Conservation (phyloP, 1,139 yeast genomes). For the Suhomyces bribrorum region DNA sequence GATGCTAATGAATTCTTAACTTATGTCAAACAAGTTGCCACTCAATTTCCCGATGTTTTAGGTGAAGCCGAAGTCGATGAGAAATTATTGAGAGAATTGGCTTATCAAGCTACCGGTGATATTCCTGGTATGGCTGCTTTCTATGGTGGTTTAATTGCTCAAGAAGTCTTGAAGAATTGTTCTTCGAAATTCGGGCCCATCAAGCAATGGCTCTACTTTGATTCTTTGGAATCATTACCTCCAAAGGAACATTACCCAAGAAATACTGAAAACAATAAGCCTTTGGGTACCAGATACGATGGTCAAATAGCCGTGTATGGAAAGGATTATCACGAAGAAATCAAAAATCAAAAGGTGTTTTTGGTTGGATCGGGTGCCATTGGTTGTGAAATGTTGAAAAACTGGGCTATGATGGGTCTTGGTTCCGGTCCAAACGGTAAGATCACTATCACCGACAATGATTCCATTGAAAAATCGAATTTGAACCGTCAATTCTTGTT, state of each 20-base stretch:
- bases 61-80: constrained; percentile 59
- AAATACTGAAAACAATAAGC: constrained; percentile 70
- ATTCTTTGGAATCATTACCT: constrained; percentile 89
- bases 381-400: constrained; percentile 98
- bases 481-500: constrained; percentile 94
- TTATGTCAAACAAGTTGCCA: constrained; percentile 60
- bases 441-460: constrained; percentile 87
- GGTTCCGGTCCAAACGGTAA: constrained; percentile 90
- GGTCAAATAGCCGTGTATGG: constrained; percentile 95
- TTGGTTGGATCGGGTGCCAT: constrained; percentile 98
- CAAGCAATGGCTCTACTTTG: constrained; percentile 89
- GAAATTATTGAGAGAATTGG: constrained; percentile 65
- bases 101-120: constrained; percentile 90
- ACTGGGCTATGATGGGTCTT: constrained; percentile 96
- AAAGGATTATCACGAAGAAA: constrained; percentile 63
- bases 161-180: constrained; percentile 92
- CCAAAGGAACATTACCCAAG: constrained; percentile 56
- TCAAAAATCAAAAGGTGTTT: constrained; percentile 80
- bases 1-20: constrained; percentile 72
- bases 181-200: constrained; percentile 93
- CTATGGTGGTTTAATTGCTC: constrained; percentile 93
- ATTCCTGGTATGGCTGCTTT: constrained; percentile 88
- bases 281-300: constrained; percentile 83
- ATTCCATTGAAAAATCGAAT: constrained; percentile 91
- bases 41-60: constrained; percentile 58